These are phyloP conservation scores for Entophlyctis luteolus DNA, from an alignment of 192 early-diverging fungal genomes.

Conservation along the genomic window DNA sequence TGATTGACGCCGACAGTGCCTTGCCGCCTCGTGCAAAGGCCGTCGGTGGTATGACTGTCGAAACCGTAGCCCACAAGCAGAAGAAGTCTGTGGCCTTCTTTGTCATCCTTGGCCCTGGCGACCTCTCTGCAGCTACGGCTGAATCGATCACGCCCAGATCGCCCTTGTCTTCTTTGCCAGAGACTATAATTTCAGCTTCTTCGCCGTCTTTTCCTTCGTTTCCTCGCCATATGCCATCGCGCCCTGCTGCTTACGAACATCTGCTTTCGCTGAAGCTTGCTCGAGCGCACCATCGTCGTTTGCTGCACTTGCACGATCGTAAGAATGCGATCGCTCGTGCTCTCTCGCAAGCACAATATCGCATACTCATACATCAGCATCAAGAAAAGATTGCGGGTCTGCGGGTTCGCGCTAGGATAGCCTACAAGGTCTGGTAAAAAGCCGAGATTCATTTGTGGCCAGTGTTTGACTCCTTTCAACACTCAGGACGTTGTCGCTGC, in stretches of 20 bases:
- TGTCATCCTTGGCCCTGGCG: background rate
- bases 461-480: too few relatives aligned
- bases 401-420: too few relatives aligned
- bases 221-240: background rate
- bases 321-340: background rate
- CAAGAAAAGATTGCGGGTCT: background rate
- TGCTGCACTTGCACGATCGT: background rate
- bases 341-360: background rate
- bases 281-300: constrained; percentile 19
- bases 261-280: background rate
- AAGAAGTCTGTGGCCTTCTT: background rate
- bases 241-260: background rate
- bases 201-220: background rate
- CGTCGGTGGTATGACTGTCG: too few relatives aligned
- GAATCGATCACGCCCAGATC: background rate
- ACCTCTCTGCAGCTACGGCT: background rate
- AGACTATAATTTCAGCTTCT: constrained; percentile 3
- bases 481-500: too few relatives aligned
- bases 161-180: background rate
- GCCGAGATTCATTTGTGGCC: too few relatives aligned
- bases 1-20: too few relatives aligned
- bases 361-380: background rate
- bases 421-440: too few relatives aligned
- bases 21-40: too few relatives aligned
- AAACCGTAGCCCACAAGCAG: background rate